Evolutionary conservation across 2,329 filamentous ascomycete genomes (phyloP).

Genomic region (Blastomyces gilchristii): DNA sequence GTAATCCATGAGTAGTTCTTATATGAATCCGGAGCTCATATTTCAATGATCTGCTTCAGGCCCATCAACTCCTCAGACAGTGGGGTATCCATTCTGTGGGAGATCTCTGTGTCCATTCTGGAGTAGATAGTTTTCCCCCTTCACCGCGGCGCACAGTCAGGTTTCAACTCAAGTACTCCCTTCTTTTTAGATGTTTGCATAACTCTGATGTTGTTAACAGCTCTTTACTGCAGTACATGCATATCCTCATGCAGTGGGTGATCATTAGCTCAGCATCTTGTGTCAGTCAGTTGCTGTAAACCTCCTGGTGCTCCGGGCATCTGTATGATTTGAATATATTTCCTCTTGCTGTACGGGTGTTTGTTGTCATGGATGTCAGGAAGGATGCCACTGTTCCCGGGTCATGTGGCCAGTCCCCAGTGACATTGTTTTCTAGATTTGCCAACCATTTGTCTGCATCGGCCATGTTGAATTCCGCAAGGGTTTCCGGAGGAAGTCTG

Average conservation of each 20-base stretch:
- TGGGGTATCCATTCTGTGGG: too few relatives aligned
- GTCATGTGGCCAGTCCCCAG: not conserved
- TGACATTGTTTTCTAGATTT: not conserved
- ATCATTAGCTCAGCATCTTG: not conserved
- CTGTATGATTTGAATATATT: not conserved
- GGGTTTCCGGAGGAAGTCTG: too few relatives aligned
- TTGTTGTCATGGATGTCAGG: not conserved
- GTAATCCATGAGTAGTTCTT: too few relatives aligned
- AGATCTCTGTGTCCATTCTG: too few relatives aligned
- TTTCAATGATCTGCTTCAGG: too few relatives aligned
- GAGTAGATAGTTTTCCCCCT: too few relatives aligned
- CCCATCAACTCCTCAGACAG: too few relatives aligned
- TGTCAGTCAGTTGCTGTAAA: not conserved
- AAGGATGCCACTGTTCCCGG: not conserved
- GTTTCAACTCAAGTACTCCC: not conserved
- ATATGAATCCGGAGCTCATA: too few relatives aligned
- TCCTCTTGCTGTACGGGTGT: not conserved
- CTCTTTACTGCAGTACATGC: not conserved
- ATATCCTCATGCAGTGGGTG: slow-evolving; percentile 2
- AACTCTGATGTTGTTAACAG: not conserved
- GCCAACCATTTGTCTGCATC: slow-evolving; percentile 1
- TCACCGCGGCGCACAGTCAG: too few relatives aligned
- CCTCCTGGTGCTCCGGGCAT: slow-evolving; percentile 4
- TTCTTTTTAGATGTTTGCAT: not conserved
- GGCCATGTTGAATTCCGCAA: not conserved